Base-by-base conservation (phyloP, 2,329 filamentous ascomycete species). In the Cytospora chrysosperma region DNA sequence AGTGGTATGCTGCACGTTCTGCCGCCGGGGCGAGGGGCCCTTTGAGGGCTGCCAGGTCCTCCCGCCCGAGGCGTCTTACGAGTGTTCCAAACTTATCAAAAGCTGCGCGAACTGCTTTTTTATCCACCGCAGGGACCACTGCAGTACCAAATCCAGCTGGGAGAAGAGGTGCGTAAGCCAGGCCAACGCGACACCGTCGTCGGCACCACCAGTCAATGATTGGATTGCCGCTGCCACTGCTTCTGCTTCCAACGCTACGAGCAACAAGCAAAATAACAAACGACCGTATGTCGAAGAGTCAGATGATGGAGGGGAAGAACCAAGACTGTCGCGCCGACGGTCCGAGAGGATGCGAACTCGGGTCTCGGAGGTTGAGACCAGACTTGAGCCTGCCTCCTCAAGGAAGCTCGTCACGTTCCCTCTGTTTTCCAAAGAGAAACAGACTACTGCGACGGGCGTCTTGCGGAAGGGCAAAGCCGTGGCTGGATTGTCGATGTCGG, bases 71-170 rank as follows among this genome's bases (percentile, higher is more conserved):
- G 64, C 50, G 13, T 24, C 61, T 2, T 57, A 27, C 27, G 61
- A 66, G 9, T 56, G 28, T 12, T 52, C 54, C 24, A 21, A 24
- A 1, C 27, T 34, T 24, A 52, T 63, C 19, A 24, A 13, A 19
- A 47, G 54, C 26, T 66, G 64, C 40, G 64, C 64, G 8, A 66
- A 66, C 27, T 66, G 64, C 40, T 37, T 57, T 1, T 66, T 64
- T 50, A 61, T 4, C 17, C 64, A 64, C 26, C 55, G 28, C 15
- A 65, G 10, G 30, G 15, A 28, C 4, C 1, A 40, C 9, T 66
- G 64, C 54, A 66, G 64, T 30, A 49, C 61, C 40, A 64, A 66
- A 24, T 50, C 43, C 26, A 17, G 57, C 54, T 64, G 64, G 64
- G 51, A 49, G 37, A 2, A 17, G 21, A 43, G 61, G 28, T 49